Conservation (phyloP, 2,329 filamentous ascomycete species). For the Talaromyces sp. region DNA sequence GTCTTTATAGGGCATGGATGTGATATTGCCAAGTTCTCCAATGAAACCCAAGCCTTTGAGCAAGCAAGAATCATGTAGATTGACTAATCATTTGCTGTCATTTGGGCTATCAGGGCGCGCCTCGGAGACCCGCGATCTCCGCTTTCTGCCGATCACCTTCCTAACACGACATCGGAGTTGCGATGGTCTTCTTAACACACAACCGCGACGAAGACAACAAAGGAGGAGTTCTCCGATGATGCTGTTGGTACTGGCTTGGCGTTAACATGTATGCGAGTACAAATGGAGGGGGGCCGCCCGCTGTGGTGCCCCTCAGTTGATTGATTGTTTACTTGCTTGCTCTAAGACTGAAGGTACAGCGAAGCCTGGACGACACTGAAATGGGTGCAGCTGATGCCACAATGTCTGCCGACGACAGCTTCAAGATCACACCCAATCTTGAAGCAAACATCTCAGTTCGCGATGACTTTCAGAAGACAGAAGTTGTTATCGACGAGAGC, state of each 20-base stretch:
- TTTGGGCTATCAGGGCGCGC: not conserved
- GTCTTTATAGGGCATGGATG: not conserved
- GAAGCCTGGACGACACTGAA: not conserved
- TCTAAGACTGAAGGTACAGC: not conserved
- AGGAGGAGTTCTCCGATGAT: not conserved
- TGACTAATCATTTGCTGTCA: not conserved
- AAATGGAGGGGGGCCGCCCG: not conserved
- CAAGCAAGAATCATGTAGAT: not conserved
- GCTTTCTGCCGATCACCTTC: not conserved
- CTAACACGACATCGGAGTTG: not conserved
- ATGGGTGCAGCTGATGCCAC: not conserved
- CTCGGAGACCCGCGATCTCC: not conserved
- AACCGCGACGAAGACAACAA: not conserved
- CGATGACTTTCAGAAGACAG: conserved; percentile 20
- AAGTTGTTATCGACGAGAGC: conserved; percentile 25
- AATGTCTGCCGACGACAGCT: conserved; percentile 3
- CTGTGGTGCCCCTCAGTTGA: not conserved
- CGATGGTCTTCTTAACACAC: not conserved
- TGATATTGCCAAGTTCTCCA: not conserved
- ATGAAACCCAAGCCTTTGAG: conserved; percentile 1
- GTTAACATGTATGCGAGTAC: not conserved
- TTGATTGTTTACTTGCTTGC: not conserved
- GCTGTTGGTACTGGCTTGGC: not conserved
- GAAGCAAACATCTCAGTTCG: not conserved
- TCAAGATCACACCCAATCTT: not conserved